Evolutionary conservation across 345 rosid species (phyloP), one percentile per base, ranked within the genome.

Genomic region (Firmiana major): DNA sequence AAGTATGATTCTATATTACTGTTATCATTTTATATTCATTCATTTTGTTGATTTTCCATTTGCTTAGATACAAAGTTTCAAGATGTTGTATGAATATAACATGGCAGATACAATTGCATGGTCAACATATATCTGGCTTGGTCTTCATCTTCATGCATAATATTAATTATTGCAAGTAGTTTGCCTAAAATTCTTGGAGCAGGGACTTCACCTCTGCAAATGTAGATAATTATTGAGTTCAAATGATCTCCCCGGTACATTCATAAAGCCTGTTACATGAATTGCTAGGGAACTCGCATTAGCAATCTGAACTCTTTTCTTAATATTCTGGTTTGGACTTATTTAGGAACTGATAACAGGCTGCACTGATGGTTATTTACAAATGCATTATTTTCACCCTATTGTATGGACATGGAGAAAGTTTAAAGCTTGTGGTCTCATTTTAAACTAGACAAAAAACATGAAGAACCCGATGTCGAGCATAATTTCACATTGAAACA

Each of bases 1-100:
- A 93, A 78, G 98, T 91, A 76, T 79, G 79, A 40, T 51, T 45
- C 24, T 62, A 45, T 66, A 17, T 75, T 54, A 70, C 72, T 24
- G 10, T 36, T 70, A 8, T 58, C 26, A 51, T 16, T 46, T 24
- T 65, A 24, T 57, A 26, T 1, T 63, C 34, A 31, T 5, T 48
- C 11, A 40, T 43, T 78, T 12, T 28, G 31, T 40, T 74, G 58
- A 43, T 8, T 43, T 74, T 57, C 1, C 1, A 46, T 31, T 48
- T 21, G 54, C 69, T 51, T 53, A 10, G 46, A 10, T 71, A 36
- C 31, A 34, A 24, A 34, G n/a, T 12, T 22, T 24, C 38, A 7
- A 13, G 38, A 68, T 24, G 43, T 48, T 49, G 12, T 10, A 9
- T 71, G 62, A 51, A 51, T 46, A 51, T 26, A 17, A 51, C 60